These are phyloP conservation scores for Periconia digitata DNA, from an alignment of 2,329 filamentous ascomycete genomes.

Conservation along the genomic window DNA sequence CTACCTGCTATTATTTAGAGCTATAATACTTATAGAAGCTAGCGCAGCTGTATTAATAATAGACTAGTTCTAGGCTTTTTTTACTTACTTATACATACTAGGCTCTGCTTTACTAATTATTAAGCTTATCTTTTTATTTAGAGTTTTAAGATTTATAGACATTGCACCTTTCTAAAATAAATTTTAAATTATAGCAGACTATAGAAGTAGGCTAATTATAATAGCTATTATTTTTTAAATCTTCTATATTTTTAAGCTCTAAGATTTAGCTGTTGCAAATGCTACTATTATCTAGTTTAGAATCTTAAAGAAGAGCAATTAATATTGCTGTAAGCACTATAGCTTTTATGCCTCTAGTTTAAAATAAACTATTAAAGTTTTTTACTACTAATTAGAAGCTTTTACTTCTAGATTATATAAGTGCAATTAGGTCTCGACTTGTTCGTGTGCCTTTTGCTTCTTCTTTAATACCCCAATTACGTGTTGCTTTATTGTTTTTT, in stretches of 20 bases:
- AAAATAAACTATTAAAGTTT: too few relatives aligned
- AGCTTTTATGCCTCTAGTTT: too few relatives aligned
- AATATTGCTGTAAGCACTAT: conserved; percentile 11
- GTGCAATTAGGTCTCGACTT: too few relatives aligned
- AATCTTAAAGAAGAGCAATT: conserved; percentile 10
- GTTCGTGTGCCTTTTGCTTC: too few relatives aligned
- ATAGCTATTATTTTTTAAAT: conserved; percentile 4
- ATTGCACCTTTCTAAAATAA: conserved; percentile 6
- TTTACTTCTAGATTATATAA: too few relatives aligned
- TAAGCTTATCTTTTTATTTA: conserved; percentile 1
- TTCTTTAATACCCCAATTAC: too few relatives aligned
- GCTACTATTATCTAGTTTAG: conserved; percentile 14
- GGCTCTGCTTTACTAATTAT: conserved; percentile 5
- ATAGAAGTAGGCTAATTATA: conserved; percentile 5
- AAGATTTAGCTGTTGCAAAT: conserved; percentile 12
- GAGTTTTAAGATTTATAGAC: not conserved
- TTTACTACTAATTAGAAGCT: too few relatives aligned
- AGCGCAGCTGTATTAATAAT: conserved; percentile 2
- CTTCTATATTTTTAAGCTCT: conserved; percentile 5
- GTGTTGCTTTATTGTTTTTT: too few relatives aligned
- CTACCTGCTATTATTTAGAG: conserved; percentile 7
- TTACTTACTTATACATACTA: conserved; percentile 1
- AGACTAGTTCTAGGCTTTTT: not conserved
- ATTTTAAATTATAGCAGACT: conserved; percentile 8
- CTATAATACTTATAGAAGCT: conserved; percentile 3